Conservation (phyloP, 768 basidiomycete genomes). For the Termitomyces sp. region DNA sequence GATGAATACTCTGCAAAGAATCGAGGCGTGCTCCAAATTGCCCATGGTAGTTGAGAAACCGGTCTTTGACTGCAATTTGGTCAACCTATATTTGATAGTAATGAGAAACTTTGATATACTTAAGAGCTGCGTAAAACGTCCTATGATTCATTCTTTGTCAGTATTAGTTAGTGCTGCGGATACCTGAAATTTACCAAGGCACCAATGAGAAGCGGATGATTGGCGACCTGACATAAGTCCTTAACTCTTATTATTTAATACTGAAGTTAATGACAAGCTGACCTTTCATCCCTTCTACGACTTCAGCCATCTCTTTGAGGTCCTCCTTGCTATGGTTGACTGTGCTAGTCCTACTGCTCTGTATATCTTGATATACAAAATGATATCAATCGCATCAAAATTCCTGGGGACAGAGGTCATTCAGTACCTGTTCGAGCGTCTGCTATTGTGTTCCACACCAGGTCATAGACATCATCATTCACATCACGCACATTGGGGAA, state of each 20-base stretch:
- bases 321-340: conserved; percentile 4
- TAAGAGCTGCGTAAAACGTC: not conserved
- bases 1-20: conserved; percentile 19
- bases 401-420: not conserved
- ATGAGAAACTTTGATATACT: not conserved
- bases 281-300: conserved; percentile 7
- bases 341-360: conserved; percentile 1
- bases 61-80: conserved; percentile 7
- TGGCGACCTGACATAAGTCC: not conserved
- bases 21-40: conserved; percentile 36
- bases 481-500: conserved; percentile 2
- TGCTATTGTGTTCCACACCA: conserved; percentile 4
- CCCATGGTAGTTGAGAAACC: conserved; percentile 37
- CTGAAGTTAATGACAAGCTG: not conserved
- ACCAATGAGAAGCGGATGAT: conserved; percentile 6
- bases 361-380: not conserved
- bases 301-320: conserved; percentile 10
- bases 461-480: not conserved
- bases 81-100: not conserved
- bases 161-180: too few relatives aligned
- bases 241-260: not conserved
- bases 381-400: not conserved
- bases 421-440: conserved; percentile 9
- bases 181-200: not conserved
- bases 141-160: not conserved